Base-by-base conservation (phyloP, 352 stramenopile genomes). In the Globisporangium paroecandrum region DNA sequence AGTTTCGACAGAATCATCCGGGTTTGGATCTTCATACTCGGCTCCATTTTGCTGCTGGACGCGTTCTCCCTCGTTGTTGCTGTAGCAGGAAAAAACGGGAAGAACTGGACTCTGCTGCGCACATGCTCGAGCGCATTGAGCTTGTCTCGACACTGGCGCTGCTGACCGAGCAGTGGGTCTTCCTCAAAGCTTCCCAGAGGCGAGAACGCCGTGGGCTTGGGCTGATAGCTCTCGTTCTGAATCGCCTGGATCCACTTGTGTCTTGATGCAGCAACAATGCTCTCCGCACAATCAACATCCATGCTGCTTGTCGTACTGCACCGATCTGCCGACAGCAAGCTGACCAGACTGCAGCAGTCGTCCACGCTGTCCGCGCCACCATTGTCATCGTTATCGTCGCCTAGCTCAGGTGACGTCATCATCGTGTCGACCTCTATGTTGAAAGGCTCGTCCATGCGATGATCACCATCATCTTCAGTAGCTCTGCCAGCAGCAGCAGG, bases 161-260 rank as follows among this genome's bases (percentile, higher is more conserved):
- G 71, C 68, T 89, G 77, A 43, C 83, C 72, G 49, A 78, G 68
- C 20, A 94, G 75, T 58, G 85, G 85, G 65, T 94, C 82, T 25
- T 90, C 80, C 9, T 83, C 78, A 6, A 77, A 61, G 20, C 69
- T 68, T 0, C 73, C 65, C 22, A 81, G 76, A 13, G 86, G 86
- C 43, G 77, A 85, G 63, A 91, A 93, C 47, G 86, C 79, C 18
- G 86, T 90, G 15, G 86, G 86, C 36, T 87, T 88, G 53, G 83
- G 72, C 69, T 81, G 66, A 67, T 82, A 91, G 54, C 72, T 78
- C 70, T 80, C 69, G 54, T 90, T 88, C 63, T 86, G 76, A 27
- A 89, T 81, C 41, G 76, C 69, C 32, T 69, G 68, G 64, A 77
- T 79, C 77, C 77, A 87, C 22, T 66, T 58, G 38, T 41, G 65